Percentiles rank a stretch among this genome's conserved stretches.
Conservation (phyloP, 1,284 basidiomycete species). For the Puccinia hordei region DNA sequence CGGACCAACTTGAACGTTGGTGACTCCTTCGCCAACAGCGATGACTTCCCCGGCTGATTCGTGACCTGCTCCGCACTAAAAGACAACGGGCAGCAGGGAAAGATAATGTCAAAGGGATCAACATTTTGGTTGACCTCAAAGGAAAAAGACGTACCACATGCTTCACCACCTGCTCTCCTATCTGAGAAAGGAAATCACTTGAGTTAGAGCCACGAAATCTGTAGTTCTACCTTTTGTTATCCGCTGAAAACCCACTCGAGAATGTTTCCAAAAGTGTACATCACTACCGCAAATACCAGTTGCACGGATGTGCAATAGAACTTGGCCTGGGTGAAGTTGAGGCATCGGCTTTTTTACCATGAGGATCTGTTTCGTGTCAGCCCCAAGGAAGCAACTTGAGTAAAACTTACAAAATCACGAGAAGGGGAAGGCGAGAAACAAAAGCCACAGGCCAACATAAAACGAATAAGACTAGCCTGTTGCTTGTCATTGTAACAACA, state of each 20-base stretch:
- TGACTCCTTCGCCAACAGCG: constrained; percentile 57
- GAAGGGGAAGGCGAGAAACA: not conserved
- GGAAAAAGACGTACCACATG: constrained; percentile 27
- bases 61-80: constrained; percentile 56
- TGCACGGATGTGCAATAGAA: constrained; percentile 57
- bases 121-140: not conserved
- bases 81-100: not conserved
- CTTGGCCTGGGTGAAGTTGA: constrained; percentile 56
- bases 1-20: constrained; percentile 53
- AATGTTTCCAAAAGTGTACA: constrained; percentile 59
- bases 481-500: constrained; percentile 50
- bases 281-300: constrained; percentile 55
- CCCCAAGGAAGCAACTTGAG: not conserved
- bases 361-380: constrained; percentile 53
- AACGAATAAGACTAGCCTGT: constrained; percentile 9
- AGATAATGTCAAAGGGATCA: not conserved
- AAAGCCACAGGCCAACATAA: too few species aligned
- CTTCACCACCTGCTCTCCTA: constrained; percentile 52
- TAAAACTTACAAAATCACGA: not conserved
- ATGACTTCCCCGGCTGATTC: constrained; percentile 58
- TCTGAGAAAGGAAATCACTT: not conserved
- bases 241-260: constrained; percentile 13
- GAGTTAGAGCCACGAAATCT: not conserved
- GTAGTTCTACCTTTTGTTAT: not conserved
- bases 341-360: constrained; percentile 54